Evolutionary conservation across 1,284 basidiomycete genomes (phyloP).

Genomic region (Acaromyces ingoldii): DNA sequence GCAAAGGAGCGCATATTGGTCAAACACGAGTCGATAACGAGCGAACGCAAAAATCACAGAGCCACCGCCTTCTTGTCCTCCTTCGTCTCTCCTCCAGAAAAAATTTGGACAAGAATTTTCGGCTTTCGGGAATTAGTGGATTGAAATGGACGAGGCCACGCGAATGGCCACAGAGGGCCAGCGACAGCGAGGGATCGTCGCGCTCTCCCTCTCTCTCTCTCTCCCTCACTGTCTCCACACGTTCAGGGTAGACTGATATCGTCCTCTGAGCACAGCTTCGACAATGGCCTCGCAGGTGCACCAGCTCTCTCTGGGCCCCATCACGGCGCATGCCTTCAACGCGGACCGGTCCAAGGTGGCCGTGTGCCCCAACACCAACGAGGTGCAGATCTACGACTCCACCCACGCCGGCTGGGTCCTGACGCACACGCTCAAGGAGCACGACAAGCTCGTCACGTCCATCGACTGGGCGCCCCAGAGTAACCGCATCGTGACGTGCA

Average conservation of each 20-base stretch:
- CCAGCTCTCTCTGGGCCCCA: conserved; percentile 71
- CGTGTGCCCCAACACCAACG: conserved; percentile 83
- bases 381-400: conserved; percentile 70
- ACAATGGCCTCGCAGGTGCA: conserved; percentile 37
- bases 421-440: conserved; percentile 80
- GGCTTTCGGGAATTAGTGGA: too few relatives aligned
- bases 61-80: too few relatives aligned
- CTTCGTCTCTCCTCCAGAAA: too few relatives aligned
- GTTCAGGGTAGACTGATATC: conserved; percentile 9
- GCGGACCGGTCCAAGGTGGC: conserved; percentile 83
- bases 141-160: too few relatives aligned
- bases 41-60: too few relatives aligned
- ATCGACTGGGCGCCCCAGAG: conserved; percentile 97
- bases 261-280: neutral
- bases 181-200: too few relatives aligned
- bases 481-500: conserved; percentile 95
- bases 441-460: conserved; percentile 96
- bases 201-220: too few relatives aligned
- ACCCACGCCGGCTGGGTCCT: conserved; percentile 60
- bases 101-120: too few relatives aligned
- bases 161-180: too few relatives aligned
- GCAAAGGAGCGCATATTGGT: too few relatives aligned
- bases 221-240: too few relatives aligned
- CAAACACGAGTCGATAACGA: too few relatives aligned
- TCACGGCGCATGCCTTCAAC: conserved; percentile 89